Base-by-base conservation (phyloP, 2,329 filamentous ascomycete species). In the Aspergillus sp. region DNA sequence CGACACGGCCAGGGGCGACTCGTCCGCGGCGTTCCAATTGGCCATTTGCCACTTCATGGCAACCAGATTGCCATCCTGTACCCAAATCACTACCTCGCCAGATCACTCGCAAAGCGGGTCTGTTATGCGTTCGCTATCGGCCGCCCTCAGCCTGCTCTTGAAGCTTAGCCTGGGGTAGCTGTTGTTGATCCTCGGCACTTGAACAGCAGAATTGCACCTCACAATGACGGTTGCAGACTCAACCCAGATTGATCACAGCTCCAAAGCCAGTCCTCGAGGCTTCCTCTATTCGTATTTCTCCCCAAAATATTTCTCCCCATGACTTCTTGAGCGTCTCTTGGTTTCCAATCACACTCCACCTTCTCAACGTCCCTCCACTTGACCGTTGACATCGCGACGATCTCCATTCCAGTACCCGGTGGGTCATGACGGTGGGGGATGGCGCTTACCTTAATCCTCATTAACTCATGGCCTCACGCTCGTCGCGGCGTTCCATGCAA, bases 371-470 rank as follows among this genome's bases (percentile, higher is more conserved):
- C 48, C 44, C 43, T 54, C 38, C 54, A 41, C 47, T 49, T 36
- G 30, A 15, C 47, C 47, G 47, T 52, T 52, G 41, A 17, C 44
- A 15, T 43, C 18, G 30, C 38, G 55, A 48, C 52, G 62, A 65
- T 62, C 62, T 53, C 57, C 54, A 54, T 53, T 53, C 49, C 30
- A 53, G 22, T 43, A n/a, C 41, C 20, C 44, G 17, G 62, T 64
- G 64, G 64, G 62, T 65, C 62, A 32, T 39, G 45, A 48, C 59
- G 30, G 48, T 52, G 36, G 57, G 58, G 61, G 62, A 64, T 64
- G 61, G 62, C 59, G 64, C 56, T 53, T 64, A 65, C 61, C 58
- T 62, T 64, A 64, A 62, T 65, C 55, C 53, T 52, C 52, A 57
- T 64, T 54, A 61, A 59, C 54, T 64, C 45, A 24, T 45, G 15